Conservation (phyloP, 768 basidiomycete species). For the Trametes cinnabarina region DNA sequence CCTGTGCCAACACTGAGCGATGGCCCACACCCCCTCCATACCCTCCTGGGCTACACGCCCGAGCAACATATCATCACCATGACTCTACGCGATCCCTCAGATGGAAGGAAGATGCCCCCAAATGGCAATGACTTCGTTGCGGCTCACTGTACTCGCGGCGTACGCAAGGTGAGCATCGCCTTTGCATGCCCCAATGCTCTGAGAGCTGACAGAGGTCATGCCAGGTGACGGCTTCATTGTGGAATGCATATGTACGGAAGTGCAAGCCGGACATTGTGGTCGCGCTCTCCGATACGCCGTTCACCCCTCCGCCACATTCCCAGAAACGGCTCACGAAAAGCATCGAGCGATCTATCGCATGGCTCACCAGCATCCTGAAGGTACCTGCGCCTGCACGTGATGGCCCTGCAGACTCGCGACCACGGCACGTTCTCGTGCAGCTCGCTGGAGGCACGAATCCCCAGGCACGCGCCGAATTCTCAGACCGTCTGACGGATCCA, state of each 20-base stretch:
- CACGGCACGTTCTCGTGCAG: constrained; percentile 57
- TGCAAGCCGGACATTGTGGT: constrained; percentile 70
- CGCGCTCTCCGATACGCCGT: constrained; percentile 69
- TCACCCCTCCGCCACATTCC: constrained; percentile 62
- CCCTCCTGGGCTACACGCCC: constrained; percentile 56
- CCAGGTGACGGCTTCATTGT: constrained; percentile 56
- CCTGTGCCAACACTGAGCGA: constrained; percentile 63
- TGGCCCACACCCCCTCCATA: constrained; percentile 57
- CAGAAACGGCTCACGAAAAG: constrained; percentile 79
- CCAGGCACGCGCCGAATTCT: constrained; percentile 63
- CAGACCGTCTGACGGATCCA: constrained; percentile 53
- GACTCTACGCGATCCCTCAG: constrained; percentile 62
- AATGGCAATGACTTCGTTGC: constrained; percentile 61
- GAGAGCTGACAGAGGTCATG: background rate
- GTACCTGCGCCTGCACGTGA: constrained; percentile 17
- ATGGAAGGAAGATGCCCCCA: constrained; percentile 66
- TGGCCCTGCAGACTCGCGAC: constrained; percentile 24
- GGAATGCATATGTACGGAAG: constrained; percentile 50
- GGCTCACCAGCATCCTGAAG: constrained; percentile 58
- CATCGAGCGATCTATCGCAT: constrained; percentile 63
- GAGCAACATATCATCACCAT: constrained; percentile 53
- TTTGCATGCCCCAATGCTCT: background rate
- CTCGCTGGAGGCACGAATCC: constrained; percentile 61
- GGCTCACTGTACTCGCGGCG: constrained; percentile 62
- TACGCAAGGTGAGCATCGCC: constrained; percentile 52